Evolutionary conservation across 208 protist species (phyloP), one percentile per base, ranked within the genome.

Genomic region (Acanthamoeba healyi): DNA sequence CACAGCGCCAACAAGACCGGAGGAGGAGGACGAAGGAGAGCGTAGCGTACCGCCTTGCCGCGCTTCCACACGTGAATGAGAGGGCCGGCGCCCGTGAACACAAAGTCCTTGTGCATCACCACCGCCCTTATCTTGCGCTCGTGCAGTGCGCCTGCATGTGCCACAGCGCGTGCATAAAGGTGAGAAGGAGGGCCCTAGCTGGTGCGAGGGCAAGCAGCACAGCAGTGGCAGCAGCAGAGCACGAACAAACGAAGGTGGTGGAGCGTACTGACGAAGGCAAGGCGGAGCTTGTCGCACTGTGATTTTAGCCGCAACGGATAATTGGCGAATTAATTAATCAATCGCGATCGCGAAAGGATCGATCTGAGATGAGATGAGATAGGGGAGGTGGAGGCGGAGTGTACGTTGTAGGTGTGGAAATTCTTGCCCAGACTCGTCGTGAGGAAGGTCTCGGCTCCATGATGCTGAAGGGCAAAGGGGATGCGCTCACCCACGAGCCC

Each of bases 371-470:
- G 0, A 40, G 14, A 87, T 1, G 2, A 54, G 36, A 42, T 58
- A 7, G 38, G 3, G 42, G 15, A 46, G 17, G 14, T 15, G 9
- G 10, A 12, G 58, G 36, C 22, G 56, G 15, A 29, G n/a, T 9
- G 22, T 91, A 95, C 94, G 51, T 91, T 74, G 74, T 87, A 95
- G 44, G 90, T 84, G 29, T 95, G 94, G 38, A 86, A 95, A 56
- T 10, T 84, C 32, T 84, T 74, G 63, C 87, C 94, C 26, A 94
- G 61, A 54, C 84, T 65, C 14, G 67, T 86, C 1, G 87, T 94
- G 61, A 95, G 24, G 67, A 88, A 95, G 49, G 54, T 44, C 17
- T 88, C 63, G 14, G 54, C 34, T 32, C 51, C 82, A 46, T 36
- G 56, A 49, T 65, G 61, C 29, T 79, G 79, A 10, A 95, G 26